These are phyloP conservation scores for Talaromyces sp. DNA, from an alignment of 2,329 filamentous ascomycete species.

Conservation along the genomic window DNA sequence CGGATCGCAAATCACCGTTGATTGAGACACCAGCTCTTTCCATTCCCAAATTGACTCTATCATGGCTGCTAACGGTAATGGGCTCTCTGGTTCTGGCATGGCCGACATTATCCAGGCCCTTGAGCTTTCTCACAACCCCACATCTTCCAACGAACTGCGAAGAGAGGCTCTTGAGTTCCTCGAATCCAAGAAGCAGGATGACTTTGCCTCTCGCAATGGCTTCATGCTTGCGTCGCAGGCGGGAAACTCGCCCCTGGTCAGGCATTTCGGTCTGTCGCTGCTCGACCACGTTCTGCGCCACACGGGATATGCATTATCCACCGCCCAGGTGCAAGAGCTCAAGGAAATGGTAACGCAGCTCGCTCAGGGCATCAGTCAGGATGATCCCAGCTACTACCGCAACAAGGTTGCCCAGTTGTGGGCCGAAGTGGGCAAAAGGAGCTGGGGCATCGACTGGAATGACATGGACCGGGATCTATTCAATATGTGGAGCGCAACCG, in stretches of 20 bases:
- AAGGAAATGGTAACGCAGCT: constrained; percentile 74
- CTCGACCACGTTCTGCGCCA: constrained; percentile 87
- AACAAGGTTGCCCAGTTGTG: constrained; percentile 94
- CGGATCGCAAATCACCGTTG: neutral
- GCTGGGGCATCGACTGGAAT: constrained; percentile 89
- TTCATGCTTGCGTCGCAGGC: constrained; percentile 73
- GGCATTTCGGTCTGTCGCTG: constrained; percentile 89
- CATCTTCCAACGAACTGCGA: constrained; percentile 73
- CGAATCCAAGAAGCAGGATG: constrained; percentile 73
- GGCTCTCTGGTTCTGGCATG: constrained; percentile 31
- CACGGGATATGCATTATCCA: constrained; percentile 68
- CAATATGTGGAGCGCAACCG: constrained; percentile 63
- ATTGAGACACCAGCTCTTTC: neutral
- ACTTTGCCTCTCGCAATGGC: constrained; percentile 77
- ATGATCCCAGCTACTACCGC: constrained; percentile 75
- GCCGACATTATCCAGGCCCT: constrained; percentile 71
- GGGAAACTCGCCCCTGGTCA: constrained; percentile 70
- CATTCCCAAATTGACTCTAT: neutral
- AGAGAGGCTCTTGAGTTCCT: constrained; percentile 79
- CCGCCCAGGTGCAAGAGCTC: constrained; percentile 62
- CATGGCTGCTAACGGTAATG: constrained; percentile 30
- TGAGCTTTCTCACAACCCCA: constrained; percentile 76
- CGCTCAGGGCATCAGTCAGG: constrained; percentile 61
- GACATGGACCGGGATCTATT: constrained; percentile 86
- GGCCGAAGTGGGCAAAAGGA: constrained; percentile 89